Conservation (phyloP, 345 rosid species). For the Eucalyptus pumila region DNA sequence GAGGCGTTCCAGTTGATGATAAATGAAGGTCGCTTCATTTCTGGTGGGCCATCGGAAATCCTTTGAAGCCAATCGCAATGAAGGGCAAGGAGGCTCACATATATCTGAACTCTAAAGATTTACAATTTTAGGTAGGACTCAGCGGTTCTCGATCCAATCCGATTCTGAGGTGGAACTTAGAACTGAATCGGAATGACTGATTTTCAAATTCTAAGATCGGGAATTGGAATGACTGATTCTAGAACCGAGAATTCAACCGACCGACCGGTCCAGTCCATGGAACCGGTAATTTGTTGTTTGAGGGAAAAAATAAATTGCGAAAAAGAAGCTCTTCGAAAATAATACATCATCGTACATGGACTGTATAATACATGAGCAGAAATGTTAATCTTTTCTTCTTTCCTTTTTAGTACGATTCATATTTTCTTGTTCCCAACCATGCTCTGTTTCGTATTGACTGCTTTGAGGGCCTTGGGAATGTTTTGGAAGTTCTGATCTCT, state of each 20-base stretch:
- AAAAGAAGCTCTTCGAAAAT: too few species aligned
- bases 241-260: rapidly evolving
- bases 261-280: rapidly evolving
- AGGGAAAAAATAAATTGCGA: too few species aligned
- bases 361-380: background rate
- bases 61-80: background rate
- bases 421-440: background rate
- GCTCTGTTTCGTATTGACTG: background rate
- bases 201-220: too few species aligned
- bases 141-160: too few species aligned
- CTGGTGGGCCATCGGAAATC: background rate
- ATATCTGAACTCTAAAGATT: background rate
- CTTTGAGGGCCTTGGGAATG: background rate
- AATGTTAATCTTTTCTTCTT: background rate
- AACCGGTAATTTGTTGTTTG: too few species aligned
- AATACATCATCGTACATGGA: background rate
- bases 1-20: too few species aligned
- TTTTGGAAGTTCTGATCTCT: background rate
- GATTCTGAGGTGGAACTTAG: too few species aligned
- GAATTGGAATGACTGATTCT: rapidly evolving
- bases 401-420: background rate
- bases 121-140: too few species aligned
- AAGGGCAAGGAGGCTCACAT: background rate
- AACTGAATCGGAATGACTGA: rapidly evolving
- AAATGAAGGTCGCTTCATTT: background rate